Evolutionary conservation across 441 rosid species (phyloP).

Genomic region (Pelargonium exstipulatum): DNA sequence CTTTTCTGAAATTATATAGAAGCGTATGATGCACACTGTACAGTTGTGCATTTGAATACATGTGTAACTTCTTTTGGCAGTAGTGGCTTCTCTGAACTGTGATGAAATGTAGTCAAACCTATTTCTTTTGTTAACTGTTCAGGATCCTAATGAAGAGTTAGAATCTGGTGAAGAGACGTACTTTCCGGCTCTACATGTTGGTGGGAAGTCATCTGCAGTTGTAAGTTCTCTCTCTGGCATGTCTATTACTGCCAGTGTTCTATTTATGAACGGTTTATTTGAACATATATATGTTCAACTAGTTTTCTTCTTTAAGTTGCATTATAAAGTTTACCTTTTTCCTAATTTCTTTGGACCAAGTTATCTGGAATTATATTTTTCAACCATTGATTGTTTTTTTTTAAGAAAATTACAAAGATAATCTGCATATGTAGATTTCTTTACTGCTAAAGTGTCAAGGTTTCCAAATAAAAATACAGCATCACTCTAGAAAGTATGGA

Average conservation of each 20-base stretch:
- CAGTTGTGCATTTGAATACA: too few species aligned
- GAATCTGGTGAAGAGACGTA: conserved; percentile 84
- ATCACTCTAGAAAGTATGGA: too few species aligned
- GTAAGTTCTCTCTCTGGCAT: conserved; percentile 37
- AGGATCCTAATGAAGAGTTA: conserved; percentile 53
- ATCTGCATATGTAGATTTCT: too few species aligned
- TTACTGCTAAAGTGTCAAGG: too few species aligned
- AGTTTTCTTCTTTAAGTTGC: not conserved
- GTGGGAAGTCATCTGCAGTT: conserved; percentile 66
- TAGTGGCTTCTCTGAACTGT: not conserved
- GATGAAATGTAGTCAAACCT: not conserved
- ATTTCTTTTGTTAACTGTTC: conserved; percentile 23
- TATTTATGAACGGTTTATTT: conserved; percentile 2
- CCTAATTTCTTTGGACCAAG: too few species aligned
- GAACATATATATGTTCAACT: not conserved
- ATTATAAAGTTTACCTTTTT: not conserved
- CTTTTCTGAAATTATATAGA: too few species aligned
- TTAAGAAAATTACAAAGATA: too few species aligned
- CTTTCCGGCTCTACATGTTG: conserved; percentile 74
- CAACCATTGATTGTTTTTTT: too few species aligned
- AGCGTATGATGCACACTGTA: too few species aligned
- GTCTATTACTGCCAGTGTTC: conserved; percentile 5
- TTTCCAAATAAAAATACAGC: too few species aligned
- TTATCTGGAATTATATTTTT: too few species aligned
- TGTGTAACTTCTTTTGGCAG: not conserved